Evolutionary conservation across 148 eudicot species (phyloP).

Genomic region (Camellia japonica): DNA sequence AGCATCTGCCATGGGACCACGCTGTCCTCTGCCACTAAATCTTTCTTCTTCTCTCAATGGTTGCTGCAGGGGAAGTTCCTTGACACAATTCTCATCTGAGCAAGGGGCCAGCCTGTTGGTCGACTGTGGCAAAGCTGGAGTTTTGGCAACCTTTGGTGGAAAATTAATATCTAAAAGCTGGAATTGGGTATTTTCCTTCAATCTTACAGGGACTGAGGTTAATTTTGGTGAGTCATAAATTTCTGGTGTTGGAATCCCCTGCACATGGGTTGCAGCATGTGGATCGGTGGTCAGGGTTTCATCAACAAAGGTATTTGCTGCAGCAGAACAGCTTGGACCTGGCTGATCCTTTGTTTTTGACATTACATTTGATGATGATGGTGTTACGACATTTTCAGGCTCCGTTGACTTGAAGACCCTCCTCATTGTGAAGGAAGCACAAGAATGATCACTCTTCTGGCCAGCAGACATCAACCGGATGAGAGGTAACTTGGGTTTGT

Average conservation of each 20-base stretch:
- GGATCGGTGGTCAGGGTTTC: slow-evolving; percentile 29
- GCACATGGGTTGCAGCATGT: slow-evolving; percentile 37
- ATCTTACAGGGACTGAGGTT: slow-evolving; percentile 45
- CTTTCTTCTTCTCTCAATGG: slow-evolving; percentile 27
- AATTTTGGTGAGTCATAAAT: slow-evolving; percentile 71
- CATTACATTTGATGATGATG: slow-evolving; percentile 51
- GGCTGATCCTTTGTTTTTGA: slow-evolving; percentile 40
- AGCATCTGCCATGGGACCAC: slow-evolving; percentile 28
- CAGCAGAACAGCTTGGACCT: slow-evolving; percentile 36
- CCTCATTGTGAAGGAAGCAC: slow-evolving; percentile 77
- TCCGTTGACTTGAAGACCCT: slow-evolving; percentile 61
- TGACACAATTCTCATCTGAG: slow-evolving; percentile 43
- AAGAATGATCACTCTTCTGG: slow-evolving; percentile 71
- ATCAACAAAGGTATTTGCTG: slow-evolving; percentile 31
- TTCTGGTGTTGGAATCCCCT: slow-evolving; percentile 84
- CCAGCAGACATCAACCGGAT: slow-evolving; percentile 70
- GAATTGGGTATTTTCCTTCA: slow-evolving; percentile 41
- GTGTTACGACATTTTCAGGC: slow-evolving; percentile 46
- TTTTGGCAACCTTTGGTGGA: slow-evolving; percentile 56
- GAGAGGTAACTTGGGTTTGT: slow-evolving; percentile 78
- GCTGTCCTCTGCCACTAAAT: slow-evolving; percentile 18
- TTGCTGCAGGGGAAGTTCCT: slow-evolving; percentile 24
- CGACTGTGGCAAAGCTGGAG: slow-evolving; percentile 21
- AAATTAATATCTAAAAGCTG: slow-evolving; percentile 80
- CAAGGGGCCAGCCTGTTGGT: slow-evolving; percentile 24